phyloP scores from a whole-genome alignment of 805 yeast genomes.

The Wickerhamomyces rabaulensis region DNA sequence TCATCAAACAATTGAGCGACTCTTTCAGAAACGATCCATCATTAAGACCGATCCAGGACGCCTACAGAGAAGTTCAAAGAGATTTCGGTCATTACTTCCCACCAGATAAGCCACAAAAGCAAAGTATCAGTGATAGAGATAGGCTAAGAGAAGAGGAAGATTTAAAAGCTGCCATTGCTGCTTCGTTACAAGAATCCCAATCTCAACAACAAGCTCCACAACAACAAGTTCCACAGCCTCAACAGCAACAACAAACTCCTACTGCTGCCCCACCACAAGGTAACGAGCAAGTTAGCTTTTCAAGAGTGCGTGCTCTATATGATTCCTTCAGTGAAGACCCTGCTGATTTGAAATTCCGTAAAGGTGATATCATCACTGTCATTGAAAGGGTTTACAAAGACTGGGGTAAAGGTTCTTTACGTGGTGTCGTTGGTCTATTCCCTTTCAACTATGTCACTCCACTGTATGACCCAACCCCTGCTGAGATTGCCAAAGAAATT shows the following conservation, averaged over 20 bases:
- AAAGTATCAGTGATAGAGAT: constrained; percentile 39
- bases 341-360: constrained; percentile 81
- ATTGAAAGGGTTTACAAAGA: constrained; percentile 84
- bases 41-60: constrained; percentile 60
- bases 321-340: constrained; percentile 74
- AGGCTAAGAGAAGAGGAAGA: constrained; percentile 69
- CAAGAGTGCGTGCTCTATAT: constrained; percentile 79
- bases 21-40: constrained; percentile 74
- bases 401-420: constrained; percentile 91
- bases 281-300: constrained; percentile 28
- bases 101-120: constrained; percentile 59
- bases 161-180: constrained; percentile 64
- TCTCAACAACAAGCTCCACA: background rate
- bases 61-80: constrained; percentile 43
- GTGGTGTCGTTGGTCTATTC: constrained; percentile 80
- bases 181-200: constrained; percentile 44
- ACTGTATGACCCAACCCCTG: constrained; percentile 56
- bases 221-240: constrained; percentile 13
- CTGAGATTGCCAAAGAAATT: constrained; percentile 48
- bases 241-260: constrained; percentile 12
- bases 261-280: constrained; percentile 6
- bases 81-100: constrained; percentile 34
- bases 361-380: constrained; percentile 85
- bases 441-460: constrained; percentile 91
- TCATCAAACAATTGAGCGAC: constrained; percentile 58